A percentile compares a stretch with the other conserved stretches of the same genome.
Conservation (phyloP, 2,329 filamentous ascomycete species). For the Drechslera avenae region DNA sequence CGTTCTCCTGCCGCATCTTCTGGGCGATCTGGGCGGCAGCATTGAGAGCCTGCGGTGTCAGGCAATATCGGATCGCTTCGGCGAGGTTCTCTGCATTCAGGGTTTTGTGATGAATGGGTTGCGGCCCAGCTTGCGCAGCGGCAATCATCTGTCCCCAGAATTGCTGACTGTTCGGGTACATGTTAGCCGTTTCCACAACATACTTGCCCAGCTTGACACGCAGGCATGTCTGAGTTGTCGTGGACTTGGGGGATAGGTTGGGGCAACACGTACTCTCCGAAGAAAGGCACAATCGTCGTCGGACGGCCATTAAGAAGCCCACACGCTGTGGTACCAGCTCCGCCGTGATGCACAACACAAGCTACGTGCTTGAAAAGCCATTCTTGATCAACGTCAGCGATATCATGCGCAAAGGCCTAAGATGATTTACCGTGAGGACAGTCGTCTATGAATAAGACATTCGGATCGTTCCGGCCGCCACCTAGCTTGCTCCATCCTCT, state of each 20-base stretch:
- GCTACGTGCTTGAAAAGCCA: constrained; percentile 83
- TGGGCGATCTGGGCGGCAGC: constrained; percentile 27
- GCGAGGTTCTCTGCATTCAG: constrained; percentile 34
- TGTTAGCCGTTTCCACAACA: no score
- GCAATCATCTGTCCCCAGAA: constrained; percentile 44
- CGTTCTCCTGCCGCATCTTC: constrained; percentile 31
- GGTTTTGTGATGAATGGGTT: constrained; percentile 33
- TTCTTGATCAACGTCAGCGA: no score
- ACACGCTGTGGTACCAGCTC: constrained; percentile 81
- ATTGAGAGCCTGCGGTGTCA: constrained; percentile 20
- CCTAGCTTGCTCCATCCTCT: constrained; percentile 42
- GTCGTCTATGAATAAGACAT: constrained; percentile 66
- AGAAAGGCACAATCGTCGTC: constrained; percentile 82
- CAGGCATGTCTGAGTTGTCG: no score
- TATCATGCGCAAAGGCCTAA: no score
- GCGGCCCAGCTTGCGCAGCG: constrained; percentile 36
- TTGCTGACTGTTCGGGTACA: no score
- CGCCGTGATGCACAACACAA: constrained; percentile 83
- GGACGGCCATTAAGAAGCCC: constrained; percentile 78
- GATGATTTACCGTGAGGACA: constrained; percentile 82
- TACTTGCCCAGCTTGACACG: no score
- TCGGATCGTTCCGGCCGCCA: neutral
- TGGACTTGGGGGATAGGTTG: no score
- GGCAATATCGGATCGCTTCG: constrained; percentile 28
- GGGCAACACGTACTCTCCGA: constrained; percentile 57